Conservation (phyloP, 1,284 basidiomycete species). For the Taiwanofungus camphoratus region DNA sequence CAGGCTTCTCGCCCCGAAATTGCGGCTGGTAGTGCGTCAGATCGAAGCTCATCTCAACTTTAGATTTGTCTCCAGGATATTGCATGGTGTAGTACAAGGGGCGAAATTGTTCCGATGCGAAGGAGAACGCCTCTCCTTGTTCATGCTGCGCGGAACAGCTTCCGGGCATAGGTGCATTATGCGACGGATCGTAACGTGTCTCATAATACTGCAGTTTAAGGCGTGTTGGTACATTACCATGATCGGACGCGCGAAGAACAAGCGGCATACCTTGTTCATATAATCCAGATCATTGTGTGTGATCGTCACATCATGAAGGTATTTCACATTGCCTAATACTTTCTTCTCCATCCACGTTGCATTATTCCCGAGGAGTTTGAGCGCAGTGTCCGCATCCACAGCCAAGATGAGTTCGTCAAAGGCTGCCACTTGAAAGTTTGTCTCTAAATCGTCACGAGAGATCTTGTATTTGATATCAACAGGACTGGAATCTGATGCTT, state of each 20-base stretch:
- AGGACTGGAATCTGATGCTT: constrained; percentile 11
- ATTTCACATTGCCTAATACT: constrained; percentile 56
- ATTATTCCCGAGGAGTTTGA: constrained; percentile 48
- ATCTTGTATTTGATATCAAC: constrained; percentile 25
- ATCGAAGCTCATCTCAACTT: constrained; percentile 63
- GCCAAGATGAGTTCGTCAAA: constrained; percentile 64
- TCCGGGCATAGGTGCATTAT: constrained; percentile 33
- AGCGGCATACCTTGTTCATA: constrained; percentile 41
- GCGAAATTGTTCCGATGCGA: constrained; percentile 44
- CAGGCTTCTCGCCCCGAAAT: constrained; percentile 27
- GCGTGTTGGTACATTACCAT: background rate
- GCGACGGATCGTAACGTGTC: constrained; percentile 35
- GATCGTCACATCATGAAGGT: constrained; percentile 51
- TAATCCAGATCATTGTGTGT: constrained; percentile 52
- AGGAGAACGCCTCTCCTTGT: constrained; percentile 36
- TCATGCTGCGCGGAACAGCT: constrained; percentile 29
- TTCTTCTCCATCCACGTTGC: constrained; percentile 52
- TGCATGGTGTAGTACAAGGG: constrained; percentile 55
- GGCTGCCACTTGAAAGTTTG: constrained; percentile 33
- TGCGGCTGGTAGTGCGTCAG: constrained; percentile 54
- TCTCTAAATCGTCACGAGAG: constrained; percentile 12
- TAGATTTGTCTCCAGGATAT: constrained; percentile 45
- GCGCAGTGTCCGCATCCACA: constrained; percentile 52
- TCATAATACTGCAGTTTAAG: constrained; percentile 37
- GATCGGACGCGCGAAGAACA: background rate